Evolutionary conservation across 2,329 filamentous ascomycete genomes (phyloP).

Genomic region (Aureobasidium mangrovei): DNA sequence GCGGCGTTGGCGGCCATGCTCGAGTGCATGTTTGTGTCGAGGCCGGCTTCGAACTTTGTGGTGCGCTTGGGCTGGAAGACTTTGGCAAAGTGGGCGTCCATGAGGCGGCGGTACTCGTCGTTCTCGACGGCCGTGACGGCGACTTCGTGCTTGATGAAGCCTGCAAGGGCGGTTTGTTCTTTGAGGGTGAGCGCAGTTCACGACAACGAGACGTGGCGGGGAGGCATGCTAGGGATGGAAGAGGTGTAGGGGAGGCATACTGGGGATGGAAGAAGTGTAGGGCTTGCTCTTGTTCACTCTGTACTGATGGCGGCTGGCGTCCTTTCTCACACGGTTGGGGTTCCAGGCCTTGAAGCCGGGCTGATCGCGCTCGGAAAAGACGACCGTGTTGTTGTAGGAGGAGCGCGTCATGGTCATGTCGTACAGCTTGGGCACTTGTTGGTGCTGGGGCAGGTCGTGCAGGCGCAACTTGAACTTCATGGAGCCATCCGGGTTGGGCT

Average conservation of each 20-base stretch:
- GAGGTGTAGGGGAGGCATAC: background rate
- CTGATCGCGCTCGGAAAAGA: constrained; percentile 91
- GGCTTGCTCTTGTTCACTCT: constrained; percentile 21
- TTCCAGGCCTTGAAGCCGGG: constrained; percentile 54
- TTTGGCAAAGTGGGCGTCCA: constrained; percentile 41
- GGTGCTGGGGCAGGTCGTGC: constrained; percentile 59
- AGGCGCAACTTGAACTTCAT: constrained; percentile 48
- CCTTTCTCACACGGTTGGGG: constrained; percentile 16
- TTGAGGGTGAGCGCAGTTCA: constrained; percentile 8
- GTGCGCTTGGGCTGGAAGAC: constrained; percentile 38
- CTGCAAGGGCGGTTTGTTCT: constrained; percentile 72
- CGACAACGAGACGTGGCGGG: no score
- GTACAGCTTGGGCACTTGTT: constrained; percentile 79
- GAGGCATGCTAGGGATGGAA: constrained; percentile 10
- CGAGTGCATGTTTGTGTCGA: constrained; percentile 30
- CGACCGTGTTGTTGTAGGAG: constrained; percentile 72
- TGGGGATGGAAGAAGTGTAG: constrained; percentile 20
- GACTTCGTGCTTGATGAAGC: constrained; percentile 66
- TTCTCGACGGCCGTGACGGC: constrained; percentile 68
- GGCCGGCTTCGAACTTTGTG: constrained; percentile 37
- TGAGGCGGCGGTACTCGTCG: constrained; percentile 56
- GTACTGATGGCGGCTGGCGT: constrained; percentile 15
- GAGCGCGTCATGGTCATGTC: constrained; percentile 61
- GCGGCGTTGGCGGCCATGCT: constrained; percentile 26
- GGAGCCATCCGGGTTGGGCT: constrained; percentile 15